Conservation (phyloP, 441 rosid species). For the Corymbia citriodora region DNA sequence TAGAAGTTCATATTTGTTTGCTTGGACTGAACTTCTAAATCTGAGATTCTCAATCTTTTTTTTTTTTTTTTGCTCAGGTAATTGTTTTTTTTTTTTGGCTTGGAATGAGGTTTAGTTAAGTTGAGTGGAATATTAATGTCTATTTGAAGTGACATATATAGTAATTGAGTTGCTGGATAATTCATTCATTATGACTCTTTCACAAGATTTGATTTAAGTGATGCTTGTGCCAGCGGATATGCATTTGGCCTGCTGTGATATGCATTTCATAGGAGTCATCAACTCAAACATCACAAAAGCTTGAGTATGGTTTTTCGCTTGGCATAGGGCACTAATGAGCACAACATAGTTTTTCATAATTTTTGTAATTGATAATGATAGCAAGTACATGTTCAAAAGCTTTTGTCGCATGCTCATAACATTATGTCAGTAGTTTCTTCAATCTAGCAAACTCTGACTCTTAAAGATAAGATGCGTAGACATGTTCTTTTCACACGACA, state of each 20-base stretch:
- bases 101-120: neutral
- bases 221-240: neutral
- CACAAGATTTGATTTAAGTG: neutral
- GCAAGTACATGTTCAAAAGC: neutral
- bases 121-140: neutral
- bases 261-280: neutral
- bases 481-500: neutral
- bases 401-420: neutral
- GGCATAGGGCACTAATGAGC: neutral
- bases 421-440: neutral
- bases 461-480: fast-evolving
- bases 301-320: neutral
- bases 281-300: neutral
- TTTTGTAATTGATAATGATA: neutral
- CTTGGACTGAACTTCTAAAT: neutral
- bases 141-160: neutral
- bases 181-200: neutral
- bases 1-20: neutral
- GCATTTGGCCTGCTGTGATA: neutral
- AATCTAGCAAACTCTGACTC: neutral
- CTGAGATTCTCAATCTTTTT: neutral
- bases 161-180: neutral
- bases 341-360: neutral
- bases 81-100: neutral
- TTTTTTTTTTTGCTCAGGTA: neutral